These are phyloP conservation scores for Hypoxylon lienhwacheense DNA, from an alignment of 495 filamentous ascomycete species.

Conservation along the genomic window DNA sequence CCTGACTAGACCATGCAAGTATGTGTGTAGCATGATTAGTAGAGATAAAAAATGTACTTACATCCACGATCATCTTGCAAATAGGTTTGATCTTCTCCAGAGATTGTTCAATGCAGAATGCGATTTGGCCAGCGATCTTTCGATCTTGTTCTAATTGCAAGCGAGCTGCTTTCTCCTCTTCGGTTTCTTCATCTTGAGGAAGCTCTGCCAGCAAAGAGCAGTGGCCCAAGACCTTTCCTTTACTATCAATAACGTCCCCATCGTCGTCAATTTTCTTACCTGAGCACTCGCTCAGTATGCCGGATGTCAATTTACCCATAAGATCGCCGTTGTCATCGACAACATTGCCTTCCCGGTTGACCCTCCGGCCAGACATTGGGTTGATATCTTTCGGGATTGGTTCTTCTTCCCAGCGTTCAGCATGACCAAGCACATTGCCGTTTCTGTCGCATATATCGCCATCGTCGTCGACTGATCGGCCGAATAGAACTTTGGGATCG, in stretches of 20 bases:
- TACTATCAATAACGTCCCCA: constrained; percentile 79
- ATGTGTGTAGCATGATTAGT: constrained; percentile 1
- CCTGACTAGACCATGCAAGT: too few relatives aligned
- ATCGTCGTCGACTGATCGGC: constrained; percentile 78
- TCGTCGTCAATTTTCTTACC: constrained; percentile 86
- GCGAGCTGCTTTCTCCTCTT: constrained; percentile 56
- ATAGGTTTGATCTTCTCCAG: constrained; percentile 82
- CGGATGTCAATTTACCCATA: constrained; percentile 76
- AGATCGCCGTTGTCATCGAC: constrained; percentile 79
- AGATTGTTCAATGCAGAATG: constrained; percentile 70
- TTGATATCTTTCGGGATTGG: constrained; percentile 63
- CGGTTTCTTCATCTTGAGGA: constrained; percentile 51
- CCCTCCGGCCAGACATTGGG: constrained; percentile 70
- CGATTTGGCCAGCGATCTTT: constrained; percentile 78
- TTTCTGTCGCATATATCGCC: constrained; percentile 81
- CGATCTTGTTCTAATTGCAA: constrained; percentile 65
- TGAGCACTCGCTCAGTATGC: constrained; percentile 67
- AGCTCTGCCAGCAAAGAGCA: constrained; percentile 78
- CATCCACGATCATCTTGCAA: constrained; percentile 83
- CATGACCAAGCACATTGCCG: constrained; percentile 78
- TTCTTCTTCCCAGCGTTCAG: constrained; percentile 80
- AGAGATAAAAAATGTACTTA: constrained; percentile 47
- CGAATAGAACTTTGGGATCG: constrained; percentile 69
- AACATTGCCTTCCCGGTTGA: constrained; percentile 83
- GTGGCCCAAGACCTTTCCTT: constrained; percentile 79